Evolutionary conservation across 2,329 filamentous ascomycete genomes (phyloP), one percentile per base, ranked within the genome.

Genomic region (Allantophomopsis cytisporea): DNA sequence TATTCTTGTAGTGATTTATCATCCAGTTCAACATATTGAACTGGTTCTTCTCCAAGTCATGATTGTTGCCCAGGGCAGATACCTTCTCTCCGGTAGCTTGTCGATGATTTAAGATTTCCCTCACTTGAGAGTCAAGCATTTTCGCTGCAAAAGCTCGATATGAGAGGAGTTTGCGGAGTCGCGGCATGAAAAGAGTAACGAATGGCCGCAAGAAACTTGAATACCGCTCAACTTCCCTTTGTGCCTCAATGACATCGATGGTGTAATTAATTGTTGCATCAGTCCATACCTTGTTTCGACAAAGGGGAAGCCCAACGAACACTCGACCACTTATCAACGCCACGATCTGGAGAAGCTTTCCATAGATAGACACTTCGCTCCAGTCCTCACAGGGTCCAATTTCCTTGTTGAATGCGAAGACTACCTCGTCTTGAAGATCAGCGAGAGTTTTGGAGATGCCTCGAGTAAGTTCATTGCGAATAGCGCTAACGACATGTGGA

Each of bases 291-390:
- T 46, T 42, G 37, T 48, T 21, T 7, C 42, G 18, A 18, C 39
- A 65, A 0, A 66, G 50, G 8, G 58, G 54, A 10, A 54, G 35
- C 1, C 64, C 63, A 28, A 66, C 56, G 18, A 67, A 54, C 45
- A 62, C 56, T n/a, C 59, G 57, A 42, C 64, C 65, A 21, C 57
- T 59, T 12, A 61, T 46, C 4, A 53, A 48, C 2, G 60, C 54
- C 7, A 65, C 53, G 23, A 62, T 54, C 5, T 49, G 43, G 47
- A 57, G 50, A 32, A 62, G 50, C 2, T 52, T 55, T 5, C 54
- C 50, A 17, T 56, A 51, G 5, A 39, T 28, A 11, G 15, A 30
- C 14, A 39, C 33, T 8, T 20, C 36, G 16, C 46, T 53, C 58
- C 58, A 61, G 38, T 58, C 57, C 12, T n/a, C 12, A 13, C 28